Evolutionary conservation across 2,329 filamentous ascomycete species (phyloP), one percentile per base, ranked within the genome.

Genomic region (Trichoderma sp.): DNA sequence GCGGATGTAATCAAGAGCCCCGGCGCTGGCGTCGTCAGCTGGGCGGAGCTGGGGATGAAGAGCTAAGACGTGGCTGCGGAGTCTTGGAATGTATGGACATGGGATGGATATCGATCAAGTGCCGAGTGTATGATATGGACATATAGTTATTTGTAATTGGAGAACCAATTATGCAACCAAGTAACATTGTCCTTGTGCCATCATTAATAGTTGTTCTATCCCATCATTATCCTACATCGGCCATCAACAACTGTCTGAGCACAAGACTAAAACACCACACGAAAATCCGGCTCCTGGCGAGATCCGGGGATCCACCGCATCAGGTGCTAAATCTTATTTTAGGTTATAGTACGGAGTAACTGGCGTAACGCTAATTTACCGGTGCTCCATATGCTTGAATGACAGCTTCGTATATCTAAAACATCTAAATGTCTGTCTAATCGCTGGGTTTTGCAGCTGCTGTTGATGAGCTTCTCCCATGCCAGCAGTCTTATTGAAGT

Each of bases 261-360:
- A 47, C 31, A 4, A 21, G 49, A 35, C 61, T 33, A n/a, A 11
- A 33, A 29, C 21, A 35, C 29, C 40, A 47, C 21, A 24, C 43
- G 40, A 33, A 62, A 52, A 56, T 49, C 53, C 33, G 53, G n/a
- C n/a, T n/a, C 10, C 56, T 55, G 40, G 62, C 62, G 62, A 65
- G 27, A 65, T 57, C 62, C 62, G 62, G 62, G 62, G 62, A 65
- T 65, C 62, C 62, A 65, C 62, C 21, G 52, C 37, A 53, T 57
- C 27, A 57, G 62, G 40, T 61, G 58, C 35, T 35, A 65, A 58
- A 58, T 58, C 55, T 37, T 58, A 47, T 27, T 29, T 29, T 29
- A 59, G 24, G 37, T 56, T 56, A 47, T 52, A 35, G 14, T 52
- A 64, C 33, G 61, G 61, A 64, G 43, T 62, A 21, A 61, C 31